These are phyloP conservation scores for Collybia nuda DNA, from an alignment of 768 basidiomycete species.

Conservation along the genomic window DNA sequence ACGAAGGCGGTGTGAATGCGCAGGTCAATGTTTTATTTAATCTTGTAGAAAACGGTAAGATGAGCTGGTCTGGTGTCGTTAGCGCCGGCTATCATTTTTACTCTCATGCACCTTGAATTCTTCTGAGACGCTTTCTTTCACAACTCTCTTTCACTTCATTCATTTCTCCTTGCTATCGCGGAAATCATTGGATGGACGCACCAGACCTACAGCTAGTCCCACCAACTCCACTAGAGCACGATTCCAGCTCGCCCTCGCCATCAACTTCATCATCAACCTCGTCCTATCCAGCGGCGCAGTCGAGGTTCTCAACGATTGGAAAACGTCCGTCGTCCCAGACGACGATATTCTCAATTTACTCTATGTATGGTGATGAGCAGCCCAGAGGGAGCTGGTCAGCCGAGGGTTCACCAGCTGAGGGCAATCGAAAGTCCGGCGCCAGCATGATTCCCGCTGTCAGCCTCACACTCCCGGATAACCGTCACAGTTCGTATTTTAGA, in stretches of 20 bases:
- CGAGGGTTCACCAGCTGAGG: constrained; percentile 8
- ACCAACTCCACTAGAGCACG: constrained; percentile 25
- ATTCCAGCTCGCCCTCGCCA: constrained; percentile 24
- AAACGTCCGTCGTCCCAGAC: constrained; percentile 66
- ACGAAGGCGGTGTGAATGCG: too few species aligned
- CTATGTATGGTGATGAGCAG: constrained; percentile 75
- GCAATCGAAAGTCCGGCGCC: constrained; percentile 32
- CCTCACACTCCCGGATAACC: constrained; percentile 27
- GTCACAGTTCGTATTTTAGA: constrained; percentile 22
- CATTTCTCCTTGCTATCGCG: too few species aligned
- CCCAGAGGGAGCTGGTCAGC: constrained; percentile 43
- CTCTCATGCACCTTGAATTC: too few species aligned
- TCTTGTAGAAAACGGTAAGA: too few species aligned
- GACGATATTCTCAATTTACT: constrained; percentile 82
- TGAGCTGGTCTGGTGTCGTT: too few species aligned
- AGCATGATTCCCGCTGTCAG: constrained; percentile 29
- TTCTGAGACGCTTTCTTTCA: too few species aligned
- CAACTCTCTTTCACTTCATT: too few species aligned
- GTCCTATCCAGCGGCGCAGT: constrained; percentile 25
- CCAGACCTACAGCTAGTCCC: constrained; percentile 38
- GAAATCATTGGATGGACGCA: constrained; percentile 25
- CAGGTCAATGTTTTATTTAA: too few species aligned
- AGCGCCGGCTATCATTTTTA: too few species aligned
- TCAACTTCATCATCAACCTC: constrained; percentile 28
- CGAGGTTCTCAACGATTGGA: constrained; percentile 33